Evolutionary conservation across 2,329 filamentous ascomycete species (phyloP), one percentile per base, ranked within the genome.

Genomic region (Pseudocercospora macadamiae): DNA sequence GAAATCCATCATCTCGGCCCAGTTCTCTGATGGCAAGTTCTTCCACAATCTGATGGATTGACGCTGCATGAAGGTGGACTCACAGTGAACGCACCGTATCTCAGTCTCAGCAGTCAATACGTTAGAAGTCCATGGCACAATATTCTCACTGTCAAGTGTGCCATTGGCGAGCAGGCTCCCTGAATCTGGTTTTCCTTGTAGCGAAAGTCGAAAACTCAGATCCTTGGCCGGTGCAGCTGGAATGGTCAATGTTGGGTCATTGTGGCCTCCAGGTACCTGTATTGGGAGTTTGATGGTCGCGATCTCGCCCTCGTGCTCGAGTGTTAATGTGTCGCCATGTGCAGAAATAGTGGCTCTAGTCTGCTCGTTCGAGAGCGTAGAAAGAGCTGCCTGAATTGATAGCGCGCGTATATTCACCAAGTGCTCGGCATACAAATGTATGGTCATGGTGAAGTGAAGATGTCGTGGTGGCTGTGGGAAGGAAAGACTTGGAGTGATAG

Each of bases 1-100:
- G 67, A 99, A 96, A 74, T 99, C 96, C 95, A 99, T 99, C 93
- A 99, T 96, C 77, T 99, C 95, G 0, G 95, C 96, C 95, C 95
- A 99, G 70, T 96, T 93, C 63, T 96, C 92, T 70, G 92, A 96
- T 0, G 95, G 95, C 16, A 99, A 79, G 70, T 99, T 92, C 75
- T 93, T 96, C 93, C 95, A 99, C 34, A 77, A 74, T 36, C 74
- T 76, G 6, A 77, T 55, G 85, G 77, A 53, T 34, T 67, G 63
- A 18, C 57, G 61, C 10, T 39, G 30, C 12, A 74, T 56, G 3
- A 76, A 16, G 6, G 68, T 55, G 16, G 63, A 51, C 10, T 60
- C 44, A 57, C 73, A 75, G 2, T 51, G 45, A 16, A 57, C 59
- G 55, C 74, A 76, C 18, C 39, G 58, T 9, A 76, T 51, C 19